Evolutionary conservation across 2,329 filamentous ascomycete species (phyloP).

Genomic region (Penicillium concentricum): DNA sequence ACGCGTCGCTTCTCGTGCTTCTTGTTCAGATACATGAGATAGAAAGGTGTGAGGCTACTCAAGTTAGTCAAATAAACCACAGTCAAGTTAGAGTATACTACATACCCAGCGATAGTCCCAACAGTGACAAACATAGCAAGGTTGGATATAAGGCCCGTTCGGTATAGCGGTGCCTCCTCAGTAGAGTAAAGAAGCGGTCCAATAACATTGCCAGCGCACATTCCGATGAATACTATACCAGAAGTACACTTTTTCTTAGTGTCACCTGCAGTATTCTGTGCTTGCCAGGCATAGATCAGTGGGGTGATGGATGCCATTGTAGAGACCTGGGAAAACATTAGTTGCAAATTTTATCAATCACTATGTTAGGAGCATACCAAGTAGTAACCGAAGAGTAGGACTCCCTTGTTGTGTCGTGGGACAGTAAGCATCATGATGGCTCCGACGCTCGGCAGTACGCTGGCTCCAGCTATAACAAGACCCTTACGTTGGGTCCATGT

Average conservation of each 20-base stretch:
- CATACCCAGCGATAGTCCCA: conserved; percentile 26
- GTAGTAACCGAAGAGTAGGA: conserved; percentile 54
- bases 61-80: background rate
- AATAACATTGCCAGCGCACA: conserved; percentile 40
- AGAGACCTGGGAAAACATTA: conserved; percentile 18
- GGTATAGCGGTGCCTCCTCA: conserved; percentile 35
- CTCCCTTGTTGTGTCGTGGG: conserved; percentile 48
- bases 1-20: conserved; percentile 31
- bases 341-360: background rate
- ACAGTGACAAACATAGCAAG: conserved; percentile 36
- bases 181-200: conserved; percentile 37
- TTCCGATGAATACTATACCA: conserved; percentile 36
- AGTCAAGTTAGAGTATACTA: background rate
- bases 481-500: conserved; percentile 47
- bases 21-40: conserved; percentile 32
- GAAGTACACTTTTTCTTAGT: conserved; percentile 40
- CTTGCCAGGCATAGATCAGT: conserved; percentile 38
- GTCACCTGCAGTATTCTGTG: conserved; percentile 39
- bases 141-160: conserved; percentile 34
- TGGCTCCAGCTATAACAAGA: conserved; percentile 42
- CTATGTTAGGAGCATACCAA: conserved; percentile 33
- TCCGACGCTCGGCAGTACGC: conserved; percentile 42
- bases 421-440: conserved; percentile 52
- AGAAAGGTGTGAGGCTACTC: conserved; percentile 29
- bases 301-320: conserved; percentile 38